phyloP scores from a whole-genome alignment of 2,329 filamentous ascomycete species.

The Blastomyces percursus region DNA sequence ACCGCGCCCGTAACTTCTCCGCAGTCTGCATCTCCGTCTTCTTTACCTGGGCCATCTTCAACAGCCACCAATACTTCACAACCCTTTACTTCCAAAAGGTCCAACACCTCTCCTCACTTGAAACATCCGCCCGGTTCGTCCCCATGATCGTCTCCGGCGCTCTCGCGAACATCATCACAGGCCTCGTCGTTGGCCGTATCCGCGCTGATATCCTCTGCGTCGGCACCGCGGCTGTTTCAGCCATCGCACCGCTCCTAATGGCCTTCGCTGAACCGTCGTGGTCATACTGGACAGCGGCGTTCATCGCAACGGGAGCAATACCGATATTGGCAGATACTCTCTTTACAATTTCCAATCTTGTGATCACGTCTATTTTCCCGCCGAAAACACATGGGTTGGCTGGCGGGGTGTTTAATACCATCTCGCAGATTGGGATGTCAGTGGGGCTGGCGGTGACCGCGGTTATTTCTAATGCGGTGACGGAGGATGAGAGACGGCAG shows the following conservation, averaged over 20 bases:
- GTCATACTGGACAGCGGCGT: conserved; percentile 43
- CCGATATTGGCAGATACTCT: conserved; percentile 26
- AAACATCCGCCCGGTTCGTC: conserved; percentile 37
- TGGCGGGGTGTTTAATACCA: conserved; percentile 51
- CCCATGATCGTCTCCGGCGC: conserved; percentile 37
- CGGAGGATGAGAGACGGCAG: neutral
- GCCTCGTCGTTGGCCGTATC: conserved; percentile 38
- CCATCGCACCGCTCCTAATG: conserved; percentile 44
- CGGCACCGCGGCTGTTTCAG: conserved; percentile 33
- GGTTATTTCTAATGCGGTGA: conserved; percentile 28
- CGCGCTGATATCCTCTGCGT: conserved; percentile 33
- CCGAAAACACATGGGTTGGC: conserved; percentile 48
- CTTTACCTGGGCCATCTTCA: conserved; percentile 35
- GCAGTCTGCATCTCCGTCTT: conserved; percentile 41
- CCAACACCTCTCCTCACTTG: conserved; percentile 35
- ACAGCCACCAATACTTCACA: conserved; percentile 17
- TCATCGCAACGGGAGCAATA: conserved; percentile 26
- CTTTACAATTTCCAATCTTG: conserved; percentile 46
- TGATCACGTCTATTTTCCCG: conserved; percentile 46
- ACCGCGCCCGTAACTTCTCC: conserved; percentile 6
- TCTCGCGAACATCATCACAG: conserved; percentile 35
- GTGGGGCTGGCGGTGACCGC: conserved; percentile 43
- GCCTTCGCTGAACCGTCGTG: conserved; percentile 40
- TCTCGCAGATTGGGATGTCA: conserved; percentile 45
- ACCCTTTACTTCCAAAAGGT: conserved; percentile 33